phyloP scores from a whole-genome alignment of 179 eudicot genomes.

The Monotropa hypopitys region DNA sequence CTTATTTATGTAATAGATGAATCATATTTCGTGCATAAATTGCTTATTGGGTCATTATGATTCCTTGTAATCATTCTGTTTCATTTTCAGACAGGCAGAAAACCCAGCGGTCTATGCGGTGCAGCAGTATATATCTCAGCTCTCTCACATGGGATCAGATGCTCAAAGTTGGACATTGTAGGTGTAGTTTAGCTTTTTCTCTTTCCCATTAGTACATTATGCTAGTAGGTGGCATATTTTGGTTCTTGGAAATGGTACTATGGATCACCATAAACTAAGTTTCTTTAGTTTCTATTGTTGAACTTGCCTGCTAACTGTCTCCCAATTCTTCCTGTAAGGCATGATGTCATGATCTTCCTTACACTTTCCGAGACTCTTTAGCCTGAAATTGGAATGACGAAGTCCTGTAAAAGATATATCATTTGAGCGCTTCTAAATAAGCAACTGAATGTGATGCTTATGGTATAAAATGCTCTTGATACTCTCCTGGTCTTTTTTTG shows the following conservation, averaged over 20 bases:
- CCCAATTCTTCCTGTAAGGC: neutral
- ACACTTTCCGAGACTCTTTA: neutral
- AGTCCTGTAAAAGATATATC: neutral
- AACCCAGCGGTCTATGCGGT: constrained; percentile 93
- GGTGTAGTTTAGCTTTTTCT: constrained; percentile 17
- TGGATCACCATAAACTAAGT: neutral
- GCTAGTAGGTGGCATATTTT: neutral
- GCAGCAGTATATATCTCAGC: constrained; percentile 85
- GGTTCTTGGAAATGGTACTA: neutral
- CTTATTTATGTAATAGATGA: neutral
- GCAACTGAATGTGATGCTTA: neutral
- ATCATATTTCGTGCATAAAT: neutral
- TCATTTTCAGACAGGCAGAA: constrained; percentile 73
- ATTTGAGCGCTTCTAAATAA: neutral
- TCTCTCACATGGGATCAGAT: constrained; percentile 60
- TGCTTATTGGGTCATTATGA: neutral
- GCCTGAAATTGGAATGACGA: neutral
- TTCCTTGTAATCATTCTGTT: neutral
- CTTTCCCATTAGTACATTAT: neutral
- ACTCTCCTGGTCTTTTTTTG: neutral
- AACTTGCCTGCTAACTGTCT: neutral
- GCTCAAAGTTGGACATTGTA: constrained; percentile 60
- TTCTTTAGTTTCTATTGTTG: neutral
- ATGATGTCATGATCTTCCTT: neutral
- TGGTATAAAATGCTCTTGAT: neutral